Base-by-base conservation (phyloP, 73 alveolate genomes). In the Paramecium biaurelia region DNA sequence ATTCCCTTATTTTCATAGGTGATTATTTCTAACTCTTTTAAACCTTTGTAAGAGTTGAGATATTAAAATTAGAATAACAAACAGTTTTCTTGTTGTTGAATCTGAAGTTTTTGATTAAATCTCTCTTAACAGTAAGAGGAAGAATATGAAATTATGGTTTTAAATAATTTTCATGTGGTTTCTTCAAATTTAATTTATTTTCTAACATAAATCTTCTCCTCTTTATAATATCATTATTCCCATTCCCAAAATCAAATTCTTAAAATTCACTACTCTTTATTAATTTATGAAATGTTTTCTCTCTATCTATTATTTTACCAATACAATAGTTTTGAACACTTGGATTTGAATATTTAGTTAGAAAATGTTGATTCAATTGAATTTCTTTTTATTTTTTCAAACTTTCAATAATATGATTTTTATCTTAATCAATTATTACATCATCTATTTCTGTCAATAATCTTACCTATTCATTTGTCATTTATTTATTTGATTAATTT, bases 201-300 rank as follows among this genome's bases (percentile, higher is more conserved):
- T 79, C 90, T 21, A 79, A 79, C 74, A 79, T 21, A 45, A 43
- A 47, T 79, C 56, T 41, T 45, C 70, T 79, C n/a, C 90, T 41
- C 28, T 79, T 79, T 1, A 45, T 34, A 38, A 20, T 20, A 0
- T 79, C 90, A 12, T 38, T 23, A 21, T 28, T 38, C 1, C 43
- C 56, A 79, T 41, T 21, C 0, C 90, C 90, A 42, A 79, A 79
- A 43, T 79, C 90, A 45, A 79, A 79, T 45, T 38, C 90, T 14
- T 79, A 24, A 10, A 42, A 24, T 79, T 79, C 74, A 42, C 30
- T 5, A 32, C 59, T 21, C 8, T 38, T 34, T 18, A 12, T 63
- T 63, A 32, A 63, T 63, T 63, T 63, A 63, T 63, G 41, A 32
- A 63, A 63, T 30, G 41, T 63, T 32, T 63, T 63, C 26, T 63